phyloP scores from a whole-genome alignment of 148 eudicot species.

The Euryodendron excelsum region DNA sequence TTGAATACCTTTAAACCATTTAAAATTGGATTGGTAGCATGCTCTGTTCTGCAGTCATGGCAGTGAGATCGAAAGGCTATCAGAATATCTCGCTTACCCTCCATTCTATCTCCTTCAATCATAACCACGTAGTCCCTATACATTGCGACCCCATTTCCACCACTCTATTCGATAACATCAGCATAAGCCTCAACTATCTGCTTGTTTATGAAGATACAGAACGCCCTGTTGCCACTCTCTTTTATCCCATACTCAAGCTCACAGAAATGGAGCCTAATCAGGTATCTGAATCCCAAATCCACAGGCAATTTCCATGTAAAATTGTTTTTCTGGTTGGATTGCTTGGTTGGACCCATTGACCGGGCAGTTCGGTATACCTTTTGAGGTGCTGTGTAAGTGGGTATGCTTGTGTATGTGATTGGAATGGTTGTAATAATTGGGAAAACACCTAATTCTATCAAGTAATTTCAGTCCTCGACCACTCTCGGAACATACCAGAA shows the following conservation, averaged over 20 bases:
- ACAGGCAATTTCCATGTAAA: conserved; percentile 33
- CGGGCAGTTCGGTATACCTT: conserved; percentile 24
- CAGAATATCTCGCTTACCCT: conserved; percentile 1
- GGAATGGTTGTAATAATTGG: not conserved
- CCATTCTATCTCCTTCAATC: not conserved
- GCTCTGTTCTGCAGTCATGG: not conserved
- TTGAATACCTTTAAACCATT: conserved; percentile 36
- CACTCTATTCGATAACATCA: conserved; percentile 14
- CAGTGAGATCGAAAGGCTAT: not conserved
- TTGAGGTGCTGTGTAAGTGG: conserved; percentile 27
- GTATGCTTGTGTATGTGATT: conserved; percentile 15
- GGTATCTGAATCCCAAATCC: conserved; percentile 34
- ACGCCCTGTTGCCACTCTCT: not conserved
- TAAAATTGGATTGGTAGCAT: conserved; percentile 20
- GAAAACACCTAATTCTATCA: not conserved
- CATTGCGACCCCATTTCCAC: not conserved
- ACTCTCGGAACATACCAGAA: conserved; percentile 18
- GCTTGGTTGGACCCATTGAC: not conserved
- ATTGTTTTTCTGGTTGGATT: not conserved
- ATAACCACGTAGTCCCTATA: conserved; percentile 26
- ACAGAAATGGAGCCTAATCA: conserved; percentile 21
- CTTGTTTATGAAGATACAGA: conserved; percentile 23
- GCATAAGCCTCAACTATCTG: conserved; percentile 14
- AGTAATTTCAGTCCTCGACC: conserved; percentile 14
- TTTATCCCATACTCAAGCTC: conserved; percentile 25